Base-by-base conservation (phyloP, 2,329 filamentous ascomycete species). In the Fusarium lateritium region DNA sequence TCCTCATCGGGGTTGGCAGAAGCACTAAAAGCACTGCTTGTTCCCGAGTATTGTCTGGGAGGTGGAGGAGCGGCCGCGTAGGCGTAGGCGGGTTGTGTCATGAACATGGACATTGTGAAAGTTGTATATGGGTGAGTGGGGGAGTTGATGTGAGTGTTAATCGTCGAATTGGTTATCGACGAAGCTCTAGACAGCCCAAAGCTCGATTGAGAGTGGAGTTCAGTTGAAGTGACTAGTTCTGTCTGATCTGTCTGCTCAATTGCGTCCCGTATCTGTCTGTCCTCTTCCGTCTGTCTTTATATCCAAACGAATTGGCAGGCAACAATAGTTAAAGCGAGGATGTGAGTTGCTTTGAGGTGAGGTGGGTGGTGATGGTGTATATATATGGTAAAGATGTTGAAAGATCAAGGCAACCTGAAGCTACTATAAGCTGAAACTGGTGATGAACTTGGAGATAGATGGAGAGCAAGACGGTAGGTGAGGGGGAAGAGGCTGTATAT, bases 1-100 rank as follows among this genome's bases (percentile, higher is more conserved):
- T 98, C 95, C 83, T 98, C 95, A 77, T 98, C 94, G 56, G 95
- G 93, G 80, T 97, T 97, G 75, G 94, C 95, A 69, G 94, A 97
- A 75, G 92, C 92, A 82, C 93, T 97, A 85, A 97, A 97, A 74
- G 95, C 95, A 82, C 94, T 97, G 84, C 94, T 97, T 66, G 93
- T 97, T 78, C 91, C 86, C 40, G 89, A 85, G 75, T 91, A 91
- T 77, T 93, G 91, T 79, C 91, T 89, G 52, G 90, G 85, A 56
- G 84, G 74, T 70, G 65, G 76, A 56, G 73, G 75, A 64, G 71
- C 66, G 47, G 74, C 67, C 56, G 73, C 70, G 70, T 78, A 79
- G 72, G 70, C 72, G 72, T 78, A 79, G 56, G 75, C 70, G 40
- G 73, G 74, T 73, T 78, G 78, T 69, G 77, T 71, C 73, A 79